Base-by-base conservation (phyloP, 495 filamentous ascomycete genomes). In the Baudoinia panamericana region DNA sequence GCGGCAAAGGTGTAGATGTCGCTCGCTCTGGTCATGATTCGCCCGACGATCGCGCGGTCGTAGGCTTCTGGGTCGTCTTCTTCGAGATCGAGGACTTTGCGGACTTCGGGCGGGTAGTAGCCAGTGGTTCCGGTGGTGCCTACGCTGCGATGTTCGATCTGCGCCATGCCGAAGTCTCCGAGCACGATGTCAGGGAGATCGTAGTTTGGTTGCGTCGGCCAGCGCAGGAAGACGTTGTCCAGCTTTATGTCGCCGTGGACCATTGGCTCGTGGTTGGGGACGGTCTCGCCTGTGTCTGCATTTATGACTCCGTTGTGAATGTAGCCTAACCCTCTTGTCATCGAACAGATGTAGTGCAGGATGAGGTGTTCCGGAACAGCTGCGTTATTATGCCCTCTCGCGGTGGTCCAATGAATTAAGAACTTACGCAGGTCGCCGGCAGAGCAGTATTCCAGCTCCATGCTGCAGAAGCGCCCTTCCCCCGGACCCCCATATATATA, bases 191-290 rank as follows among this genome's bases (percentile, higher is more conserved):
- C 30, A 1, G 45, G 45, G 16, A 47, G 6, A 15, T 38, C 45
- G 18, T 27, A 47, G 30, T 6, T 30, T 3, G 21, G 28, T n/a
- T 10, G 15, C 9, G 9, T 10, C n/a, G 27, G 9, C 36, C 43
- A 40, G 37, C 37, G 37, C 51, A 95, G 90, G 61, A 96, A 96
- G 36, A 97, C 75, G 48, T 97, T 97, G 50, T 96, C 87, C 0
- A 87, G 90, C 53, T 96, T 96, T 15, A 97, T 69, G 58, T 97
- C 90, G 1, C 90, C 78, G 54, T 97, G 90, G 17, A 97, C 84
- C 46, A 97, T 90, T 8, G 28, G n/a, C 2, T 19, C 4, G 23
- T 36, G 32, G 22, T 29, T 31, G 2, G 10, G 41, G 5, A 9
- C 15, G 37, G 4, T 8, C 3, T 17, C 10, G 7, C n/a, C 12